These are phyloP conservation scores for Phytophthora brassicae DNA, from an alignment of 352 stramenopile species.

Conservation along the genomic window DNA sequence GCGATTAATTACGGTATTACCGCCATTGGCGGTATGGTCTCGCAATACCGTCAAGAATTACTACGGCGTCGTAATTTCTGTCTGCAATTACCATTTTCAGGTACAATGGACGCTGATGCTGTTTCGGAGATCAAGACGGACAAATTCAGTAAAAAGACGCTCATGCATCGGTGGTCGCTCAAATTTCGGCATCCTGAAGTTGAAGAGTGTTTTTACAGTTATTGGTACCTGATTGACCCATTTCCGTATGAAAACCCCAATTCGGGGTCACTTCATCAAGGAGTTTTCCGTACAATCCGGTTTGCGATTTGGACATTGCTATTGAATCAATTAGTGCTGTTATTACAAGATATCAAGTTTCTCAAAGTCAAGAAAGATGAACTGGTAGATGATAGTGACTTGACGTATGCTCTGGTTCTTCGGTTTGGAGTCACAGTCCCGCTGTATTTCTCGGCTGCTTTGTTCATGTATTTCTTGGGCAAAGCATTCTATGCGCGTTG, in stretches of 20 bases:
- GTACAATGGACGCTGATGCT: conserved; percentile 65
- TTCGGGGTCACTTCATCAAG: conserved; percentile 66
- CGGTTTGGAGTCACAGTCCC: conserved; percentile 76
- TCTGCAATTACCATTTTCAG: conserved; percentile 74
- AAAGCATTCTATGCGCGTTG: conserved; percentile 73
- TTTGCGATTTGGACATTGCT: conserved; percentile 73
- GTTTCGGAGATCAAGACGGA: conserved; percentile 62
- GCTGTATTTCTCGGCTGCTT: conserved; percentile 60
- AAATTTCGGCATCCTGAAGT: conserved; percentile 74
- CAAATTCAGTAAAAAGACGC: conserved; percentile 69
- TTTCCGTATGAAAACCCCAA: conserved; percentile 80
- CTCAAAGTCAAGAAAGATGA: conserved; percentile 59
- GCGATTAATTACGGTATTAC: conserved; percentile 83
- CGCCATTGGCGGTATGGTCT: conserved; percentile 81
- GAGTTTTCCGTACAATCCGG: conserved; percentile 74
- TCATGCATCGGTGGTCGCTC: conserved; percentile 69
- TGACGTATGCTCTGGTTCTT: conserved; percentile 61
- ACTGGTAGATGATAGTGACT: conserved; percentile 51
- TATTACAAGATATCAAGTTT: conserved; percentile 82
- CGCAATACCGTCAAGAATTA: conserved; percentile 80
- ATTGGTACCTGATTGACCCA: conserved; percentile 87
- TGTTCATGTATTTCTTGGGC: conserved; percentile 82
- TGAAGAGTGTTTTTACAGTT: conserved; percentile 80
- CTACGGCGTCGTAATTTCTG: conserved; percentile 76
- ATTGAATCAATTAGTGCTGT: conserved; percentile 72